Evolutionary conservation across 2,329 filamentous ascomycete genomes (phyloP).

Genomic region (Nemania sp.): DNA sequence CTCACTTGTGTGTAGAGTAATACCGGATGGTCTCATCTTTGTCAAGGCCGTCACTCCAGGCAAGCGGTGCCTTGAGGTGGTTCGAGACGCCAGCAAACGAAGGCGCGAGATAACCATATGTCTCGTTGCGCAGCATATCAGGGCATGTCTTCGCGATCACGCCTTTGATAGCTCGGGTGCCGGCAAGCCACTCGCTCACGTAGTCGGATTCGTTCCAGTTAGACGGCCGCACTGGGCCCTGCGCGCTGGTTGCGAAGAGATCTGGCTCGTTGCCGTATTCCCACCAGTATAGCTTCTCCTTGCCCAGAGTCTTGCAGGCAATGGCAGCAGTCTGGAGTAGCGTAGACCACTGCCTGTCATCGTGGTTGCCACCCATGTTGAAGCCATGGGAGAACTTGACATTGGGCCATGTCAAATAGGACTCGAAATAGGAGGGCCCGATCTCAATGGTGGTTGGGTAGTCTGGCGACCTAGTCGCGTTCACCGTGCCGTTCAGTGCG

Average conservation of each 20-base stretch:
- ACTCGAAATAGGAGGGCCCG: conserved; percentile 65
- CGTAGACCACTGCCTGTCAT: conserved; percentile 51
- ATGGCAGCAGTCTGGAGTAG: conserved; percentile 58
- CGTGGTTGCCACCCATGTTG: conserved; percentile 59
- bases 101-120: conserved; percentile 59
- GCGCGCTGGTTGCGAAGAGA: conserved; percentile 56
- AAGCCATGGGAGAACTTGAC: conserved; percentile 64
- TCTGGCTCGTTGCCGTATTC: conserved; percentile 69
- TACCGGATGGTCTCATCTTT: conserved; percentile 52
- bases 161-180: conserved; percentile 52
- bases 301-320: conserved; percentile 58
- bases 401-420: conserved; percentile 59
- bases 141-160: conserved; percentile 55
- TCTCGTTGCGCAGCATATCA: conserved; percentile 45
- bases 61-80: conserved; percentile 51
- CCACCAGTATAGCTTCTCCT: conserved; percentile 57
- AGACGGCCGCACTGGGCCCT: conserved; percentile 54
- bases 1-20: conserved; percentile 64
- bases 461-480: conserved; percentile 54
- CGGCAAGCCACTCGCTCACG: conserved; percentile 61
- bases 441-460: conserved; percentile 65
- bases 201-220: conserved; percentile 59
- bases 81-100: conserved; percentile 59
- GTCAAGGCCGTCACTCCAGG: conserved; percentile 59
- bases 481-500: conserved; percentile 56